Conservation (phyloP, 2,329 filamentous ascomycete species). For the Phaeoacremonium minimum region DNA sequence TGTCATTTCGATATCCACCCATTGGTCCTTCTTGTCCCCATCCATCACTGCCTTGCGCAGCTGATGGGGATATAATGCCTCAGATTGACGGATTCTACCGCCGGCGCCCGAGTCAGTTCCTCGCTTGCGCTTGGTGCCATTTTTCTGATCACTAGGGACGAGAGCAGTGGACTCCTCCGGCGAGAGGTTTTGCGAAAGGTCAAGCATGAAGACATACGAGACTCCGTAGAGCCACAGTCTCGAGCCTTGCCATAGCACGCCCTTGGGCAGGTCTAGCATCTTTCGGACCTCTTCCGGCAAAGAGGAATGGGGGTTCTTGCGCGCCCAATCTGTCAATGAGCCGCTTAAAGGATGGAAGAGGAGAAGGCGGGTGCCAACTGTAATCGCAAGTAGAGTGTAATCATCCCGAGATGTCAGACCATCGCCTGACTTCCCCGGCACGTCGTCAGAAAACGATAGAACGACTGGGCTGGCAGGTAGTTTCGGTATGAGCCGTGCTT, state of each 20-base stretch:
- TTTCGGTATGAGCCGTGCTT: slow-evolving; percentile 64
- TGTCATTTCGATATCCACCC: slow-evolving; percentile 27
- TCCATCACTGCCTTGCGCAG: slow-evolving; percentile 29
- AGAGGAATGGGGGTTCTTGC: slow-evolving; percentile 70
- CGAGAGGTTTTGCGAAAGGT: slow-evolving; percentile 67
- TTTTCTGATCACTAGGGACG: slow-evolving; percentile 21
- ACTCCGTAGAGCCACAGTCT: slow-evolving; percentile 85
- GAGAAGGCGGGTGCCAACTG: slow-evolving; percentile 59
- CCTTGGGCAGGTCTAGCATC: slow-evolving; percentile 76
- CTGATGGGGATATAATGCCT: slow-evolving; percentile 37
- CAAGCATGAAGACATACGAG: slow-evolving; percentile 88
- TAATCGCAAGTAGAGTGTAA: slow-evolving; percentile 37
- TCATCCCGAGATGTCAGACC: slow-evolving; percentile 2
- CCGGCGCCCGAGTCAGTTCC: slow-evolving; percentile 47
- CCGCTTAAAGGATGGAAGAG: slow-evolving; percentile 78
- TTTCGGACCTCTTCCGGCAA: slow-evolving; percentile 72
- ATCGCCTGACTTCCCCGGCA: slow-evolving; percentile 21
- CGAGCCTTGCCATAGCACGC: slow-evolving; percentile 74
- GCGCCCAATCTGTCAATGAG: slow-evolving; percentile 77
- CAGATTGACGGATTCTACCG: slow-evolving; percentile 43
- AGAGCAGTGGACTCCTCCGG: slow-evolving; percentile 24
- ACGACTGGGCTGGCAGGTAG: slow-evolving; percentile 61
- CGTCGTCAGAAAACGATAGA: slow-evolving; percentile 60
- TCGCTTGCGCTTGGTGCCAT: slow-evolving; percentile 51
- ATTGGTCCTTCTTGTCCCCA: slow-evolving; percentile 31